These are phyloP conservation scores for Hyphodiscus sp. DNA, from an alignment of 2,329 filamentous ascomycete species.

Conservation along the genomic window DNA sequence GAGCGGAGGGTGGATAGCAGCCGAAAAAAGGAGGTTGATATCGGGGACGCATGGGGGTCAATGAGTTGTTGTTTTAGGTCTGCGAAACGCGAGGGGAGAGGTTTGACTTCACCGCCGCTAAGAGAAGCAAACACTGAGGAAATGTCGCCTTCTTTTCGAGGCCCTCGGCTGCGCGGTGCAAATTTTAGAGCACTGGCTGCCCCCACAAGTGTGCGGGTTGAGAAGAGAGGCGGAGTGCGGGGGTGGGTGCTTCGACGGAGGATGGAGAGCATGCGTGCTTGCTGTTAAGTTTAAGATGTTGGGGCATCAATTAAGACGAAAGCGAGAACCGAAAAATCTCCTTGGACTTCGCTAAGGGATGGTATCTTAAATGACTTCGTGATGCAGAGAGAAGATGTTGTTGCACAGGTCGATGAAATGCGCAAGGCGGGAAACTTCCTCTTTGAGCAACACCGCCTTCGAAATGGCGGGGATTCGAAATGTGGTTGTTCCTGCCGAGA, in stretches of 20 bases:
- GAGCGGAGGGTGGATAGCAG: conserved; percentile 38
- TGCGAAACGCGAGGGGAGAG: conserved; percentile 49
- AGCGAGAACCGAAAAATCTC: background rate
- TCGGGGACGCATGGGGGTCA: conserved; percentile 39
- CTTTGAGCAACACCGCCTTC: background rate
- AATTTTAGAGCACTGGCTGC: background rate
- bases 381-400: background rate
- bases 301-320: background rate
- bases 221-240: background rate
- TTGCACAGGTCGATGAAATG: background rate
- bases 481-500: background rate
- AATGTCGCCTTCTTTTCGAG: conserved; percentile 49
- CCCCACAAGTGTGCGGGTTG: background rate
- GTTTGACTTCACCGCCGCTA: conserved; percentile 36
- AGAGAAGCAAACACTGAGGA: conserved; percentile 55
- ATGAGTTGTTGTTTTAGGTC: conserved; percentile 47
- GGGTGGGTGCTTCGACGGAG: background rate
- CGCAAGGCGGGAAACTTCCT: background rate
- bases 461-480: background rate
- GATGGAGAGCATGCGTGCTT: background rate
- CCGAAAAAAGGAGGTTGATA: conserved; percentile 43
- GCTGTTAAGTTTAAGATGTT: background rate
- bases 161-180: background rate
- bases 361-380: background rate
- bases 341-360: background rate